phyloP scores from a whole-genome alignment of 176 grass and related monocot genomes.

The Carex kokanica region DNA sequence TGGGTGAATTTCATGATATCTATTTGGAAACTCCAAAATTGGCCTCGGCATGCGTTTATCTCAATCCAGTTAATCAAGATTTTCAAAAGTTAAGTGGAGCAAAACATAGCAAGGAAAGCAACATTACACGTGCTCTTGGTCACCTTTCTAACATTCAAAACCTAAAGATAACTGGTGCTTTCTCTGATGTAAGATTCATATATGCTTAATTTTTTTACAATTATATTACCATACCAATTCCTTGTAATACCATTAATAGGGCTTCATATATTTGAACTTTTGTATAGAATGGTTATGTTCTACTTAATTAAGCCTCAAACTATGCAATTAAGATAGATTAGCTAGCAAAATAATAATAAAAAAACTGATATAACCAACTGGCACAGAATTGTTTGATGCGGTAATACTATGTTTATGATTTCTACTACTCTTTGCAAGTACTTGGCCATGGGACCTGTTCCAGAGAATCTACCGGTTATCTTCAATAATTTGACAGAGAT shows the following conservation, averaged over 20 bases:
- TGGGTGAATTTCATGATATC: slow-evolving; percentile 33
- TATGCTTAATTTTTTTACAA: neutral
- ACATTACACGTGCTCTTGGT: slow-evolving; percentile 36
- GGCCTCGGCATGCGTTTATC: neutral
- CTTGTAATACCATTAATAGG: no score
- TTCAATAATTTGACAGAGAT: slow-evolving; percentile 39
- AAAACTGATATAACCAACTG: neutral
- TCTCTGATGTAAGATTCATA: slow-evolving; percentile 29
- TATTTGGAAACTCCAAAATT: slow-evolving; percentile 35
- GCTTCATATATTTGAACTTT: neutral
- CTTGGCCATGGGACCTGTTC: neutral
- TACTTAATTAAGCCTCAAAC: neutral
- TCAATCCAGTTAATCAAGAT: neutral
- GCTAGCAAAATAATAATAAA: no score
- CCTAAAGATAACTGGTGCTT: slow-evolving; percentile 16
- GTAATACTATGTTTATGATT: neutral
- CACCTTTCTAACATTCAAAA: slow-evolving; percentile 37
- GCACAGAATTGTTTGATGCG: neutral
- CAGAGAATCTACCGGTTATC: neutral
- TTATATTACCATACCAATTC: neutral
- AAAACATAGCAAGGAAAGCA: slow-evolving; percentile 11
- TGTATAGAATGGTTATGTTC: neutral
- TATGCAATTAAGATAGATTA: neutral
- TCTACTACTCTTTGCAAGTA: slow-evolving; percentile 21
- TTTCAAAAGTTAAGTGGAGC: neutral